phyloP scores from a whole-genome alignment of 306 rosid genomes.

The Vachellia collinsii region DNA sequence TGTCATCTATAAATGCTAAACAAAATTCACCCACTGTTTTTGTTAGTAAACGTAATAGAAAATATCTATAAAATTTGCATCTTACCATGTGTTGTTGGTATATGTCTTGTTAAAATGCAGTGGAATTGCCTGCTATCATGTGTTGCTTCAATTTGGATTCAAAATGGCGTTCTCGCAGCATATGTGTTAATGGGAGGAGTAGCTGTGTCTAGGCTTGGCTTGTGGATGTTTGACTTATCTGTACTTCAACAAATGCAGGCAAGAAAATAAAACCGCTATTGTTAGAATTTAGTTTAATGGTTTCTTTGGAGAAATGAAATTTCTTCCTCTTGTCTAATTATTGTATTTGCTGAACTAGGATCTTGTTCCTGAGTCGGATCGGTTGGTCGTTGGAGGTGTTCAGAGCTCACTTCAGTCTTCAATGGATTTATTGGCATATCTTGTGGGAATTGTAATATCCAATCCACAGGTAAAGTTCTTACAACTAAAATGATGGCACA shows the following conservation, averaged over 20 bases:
- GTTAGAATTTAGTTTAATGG: neutral
- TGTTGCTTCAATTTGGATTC: constrained; percentile 64
- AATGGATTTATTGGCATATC: constrained; percentile 81
- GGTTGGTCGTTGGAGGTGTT: constrained; percentile 83
- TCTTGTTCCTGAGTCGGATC: constrained; percentile 74
- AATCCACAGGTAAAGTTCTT: constrained; percentile 68
- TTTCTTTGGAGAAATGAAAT: neutral
- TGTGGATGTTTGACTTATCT: constrained; percentile 90
- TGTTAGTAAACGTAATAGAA: neutral
- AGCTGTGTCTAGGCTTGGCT: constrained; percentile 82
- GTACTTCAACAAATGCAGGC: constrained; percentile 96
- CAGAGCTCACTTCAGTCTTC: constrained; percentile 82
- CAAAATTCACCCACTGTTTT: neutral
- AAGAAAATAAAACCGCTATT: constrained; percentile 22
- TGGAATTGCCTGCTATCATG: constrained; percentile 78
- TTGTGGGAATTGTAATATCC: constrained; percentile 77
- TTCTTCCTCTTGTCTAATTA: constrained; percentile 18
- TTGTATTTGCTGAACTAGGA: constrained; percentile 48
- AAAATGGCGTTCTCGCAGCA: constrained; percentile 50
- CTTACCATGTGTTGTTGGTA: neutral
- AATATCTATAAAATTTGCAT: neutral
- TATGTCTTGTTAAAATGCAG: constrained; percentile 42
- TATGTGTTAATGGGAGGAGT: constrained; percentile 83
- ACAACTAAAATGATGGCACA: neutral
- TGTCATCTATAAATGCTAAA: neutral